A percentile compares a stretch with the other conserved stretches of the same genome.
phyloP scores from a whole-genome alignment of 257 asterid species.

The Marsdenia floribunda region DNA sequence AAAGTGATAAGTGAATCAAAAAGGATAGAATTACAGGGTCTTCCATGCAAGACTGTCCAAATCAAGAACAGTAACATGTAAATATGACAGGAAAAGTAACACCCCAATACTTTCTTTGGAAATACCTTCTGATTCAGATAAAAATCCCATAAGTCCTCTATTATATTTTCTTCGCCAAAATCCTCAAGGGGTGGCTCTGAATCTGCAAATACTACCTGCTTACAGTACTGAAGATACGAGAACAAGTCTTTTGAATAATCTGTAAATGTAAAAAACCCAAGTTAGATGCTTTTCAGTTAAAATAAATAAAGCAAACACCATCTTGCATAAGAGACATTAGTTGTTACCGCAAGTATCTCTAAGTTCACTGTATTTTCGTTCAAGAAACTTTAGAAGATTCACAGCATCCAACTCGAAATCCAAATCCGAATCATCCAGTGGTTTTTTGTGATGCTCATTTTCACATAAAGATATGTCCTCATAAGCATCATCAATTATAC shows the following conservation, averaged over 20 bases:
- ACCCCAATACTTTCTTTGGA: background rate
- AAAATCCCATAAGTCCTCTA: constrained; percentile 49
- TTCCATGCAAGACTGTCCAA: background rate
- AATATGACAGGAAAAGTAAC: background rate
- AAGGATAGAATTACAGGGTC: background rate
- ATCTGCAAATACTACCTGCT: constrained; percentile 68
- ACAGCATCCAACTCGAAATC: constrained; percentile 31
- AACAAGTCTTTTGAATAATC: constrained; percentile 46
- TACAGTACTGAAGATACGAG: constrained; percentile 60
- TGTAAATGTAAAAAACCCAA: constrained; percentile 32
- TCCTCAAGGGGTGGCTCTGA: constrained; percentile 40
- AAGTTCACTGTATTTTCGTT: constrained; percentile 44
- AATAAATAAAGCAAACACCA: constrained; percentile 3
- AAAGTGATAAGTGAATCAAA: background rate
- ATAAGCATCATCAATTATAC: constrained; percentile 17
- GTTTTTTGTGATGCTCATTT: constrained; percentile 18
- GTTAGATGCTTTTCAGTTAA: constrained; percentile 10
- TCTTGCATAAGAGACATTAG: background rate
- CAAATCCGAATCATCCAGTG: constrained; percentile 18
- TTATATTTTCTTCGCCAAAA: constrained; percentile 41
- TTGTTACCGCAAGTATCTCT: constrained; percentile 49
- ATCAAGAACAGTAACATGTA: background rate
- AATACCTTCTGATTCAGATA: constrained; percentile 55
- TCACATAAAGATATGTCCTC: constrained; percentile 22
- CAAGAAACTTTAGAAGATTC: constrained; percentile 50